Base-by-base conservation (phyloP, 805 yeast genomes). In the Saturnispora hagleri region DNA sequence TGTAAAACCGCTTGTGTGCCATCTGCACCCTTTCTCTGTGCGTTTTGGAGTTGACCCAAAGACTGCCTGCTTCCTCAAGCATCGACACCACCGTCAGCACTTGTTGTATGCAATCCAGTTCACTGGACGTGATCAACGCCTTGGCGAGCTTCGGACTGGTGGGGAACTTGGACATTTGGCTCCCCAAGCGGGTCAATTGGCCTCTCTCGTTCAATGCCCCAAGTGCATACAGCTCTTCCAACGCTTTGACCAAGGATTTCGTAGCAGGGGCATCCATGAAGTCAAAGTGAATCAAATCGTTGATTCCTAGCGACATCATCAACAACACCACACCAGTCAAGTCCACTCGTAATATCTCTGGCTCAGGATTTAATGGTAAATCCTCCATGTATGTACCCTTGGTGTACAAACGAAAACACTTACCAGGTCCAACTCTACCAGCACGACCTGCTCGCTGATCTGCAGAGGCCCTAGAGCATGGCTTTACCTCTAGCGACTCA, bases 391-490 rank as follows among this genome's bases (percentile, higher is more conserved):
- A 93, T 0, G 93, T 82, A 77, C 85, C 76, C 63, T 88, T 87
- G 0, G 99, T 91, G 63, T 81, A 93, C 22, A 93, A 70, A 38
- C 99, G 67, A 62, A 85, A 93, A 68, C 98, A 93, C 63, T 88
- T 87, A 17, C 99, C 99, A 0, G 98, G 97, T 1, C 96, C 90
- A 7, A 95, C 89, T 72, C 99, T 83, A 42, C 99, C 99, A 5
- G 98, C 99, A 72, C 99, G 81, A 64, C 99, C 99, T 1, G 97
- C 90, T 62, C 99, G 75, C 69, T 93, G 99, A 61, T 89, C 90
- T 0, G 97, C 97, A 43, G 96, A 89, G 0, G 99, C 99, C 61
- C 83, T 82, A 0, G 98, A 90, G 56, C 95, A 89, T 0, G 97
- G 95, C 15, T 84, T 80, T 5, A 93, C 89, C 46, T 84, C 80